These are phyloP conservation scores for Violaceomyces palustris DNA, from an alignment of 1,284 basidiomycete species.

Conservation along the genomic window DNA sequence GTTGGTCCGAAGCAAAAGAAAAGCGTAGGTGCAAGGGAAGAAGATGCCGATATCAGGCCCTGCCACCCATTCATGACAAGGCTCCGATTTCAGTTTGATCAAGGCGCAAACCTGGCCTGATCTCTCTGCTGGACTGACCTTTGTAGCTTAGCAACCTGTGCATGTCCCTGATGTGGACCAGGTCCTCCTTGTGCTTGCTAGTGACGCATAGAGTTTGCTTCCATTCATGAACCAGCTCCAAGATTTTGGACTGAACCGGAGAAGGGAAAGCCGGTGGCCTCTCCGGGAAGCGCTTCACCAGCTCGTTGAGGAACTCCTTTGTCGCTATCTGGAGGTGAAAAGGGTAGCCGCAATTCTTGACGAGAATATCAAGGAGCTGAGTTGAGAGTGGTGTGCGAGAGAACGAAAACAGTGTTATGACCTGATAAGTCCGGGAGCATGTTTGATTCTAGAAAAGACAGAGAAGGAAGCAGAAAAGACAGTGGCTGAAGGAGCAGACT, in stretches of 20 bases:
- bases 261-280: conserved; percentile 90
- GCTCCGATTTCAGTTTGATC: too few relatives aligned
- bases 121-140: conserved; percentile 57
- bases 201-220: conserved; percentile 86
- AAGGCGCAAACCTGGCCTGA: too few relatives aligned
- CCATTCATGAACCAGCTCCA: conserved; percentile 92
- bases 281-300: conserved; percentile 95
- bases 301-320: conserved; percentile 97
- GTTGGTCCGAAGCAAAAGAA: too few relatives aligned
- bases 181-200: conserved; percentile 90
- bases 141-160: conserved; percentile 90
- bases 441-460: background rate
- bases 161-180: conserved; percentile 98
- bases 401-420: background rate
- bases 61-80: too few relatives aligned
- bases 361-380: conserved; percentile 78
- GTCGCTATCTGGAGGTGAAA: conserved; percentile 97
- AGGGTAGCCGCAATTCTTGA: conserved; percentile 91
- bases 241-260: conserved; percentile 86
- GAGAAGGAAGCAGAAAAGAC: background rate
- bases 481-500: background rate
- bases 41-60: too few relatives aligned
- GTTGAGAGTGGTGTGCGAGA: background rate
- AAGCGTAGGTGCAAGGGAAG: too few relatives aligned
- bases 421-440: too few relatives aligned